Conservation (phyloP, 1,139 yeast species). For the Hemisphaericaspora lyxosophila region DNA sequence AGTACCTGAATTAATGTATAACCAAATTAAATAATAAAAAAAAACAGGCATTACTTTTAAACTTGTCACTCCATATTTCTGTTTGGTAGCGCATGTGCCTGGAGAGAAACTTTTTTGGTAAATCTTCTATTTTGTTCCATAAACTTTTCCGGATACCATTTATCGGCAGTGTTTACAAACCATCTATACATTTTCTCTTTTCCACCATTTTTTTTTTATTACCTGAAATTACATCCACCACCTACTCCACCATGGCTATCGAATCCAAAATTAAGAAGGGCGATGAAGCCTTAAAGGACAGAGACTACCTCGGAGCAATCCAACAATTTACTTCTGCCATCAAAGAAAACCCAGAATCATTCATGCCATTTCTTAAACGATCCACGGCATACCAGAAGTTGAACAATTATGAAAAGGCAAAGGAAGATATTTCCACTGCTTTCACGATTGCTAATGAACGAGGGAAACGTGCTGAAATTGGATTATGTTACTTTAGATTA, state of each 20-base stretch:
- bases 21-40: no score
- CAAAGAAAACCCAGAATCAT: slow-evolving; percentile 46
- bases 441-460: slow-evolving; percentile 50
- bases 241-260: slow-evolving; percentile 33
- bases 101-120: no score
- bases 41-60: no score
- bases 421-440: slow-evolving; percentile 56
- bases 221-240: not conserved
- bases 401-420: slow-evolving; percentile 49
- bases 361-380: slow-evolving; percentile 52
- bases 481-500: slow-evolving; percentile 58
- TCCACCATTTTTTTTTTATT: no score
- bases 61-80: no score
- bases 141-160: no score
- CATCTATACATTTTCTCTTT: no score
- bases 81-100: no score
- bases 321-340: slow-evolving; percentile 31
- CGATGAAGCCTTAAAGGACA: slow-evolving; percentile 27
- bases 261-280: slow-evolving; percentile 39
- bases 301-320: slow-evolving; percentile 41
- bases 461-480: slow-evolving; percentile 55
- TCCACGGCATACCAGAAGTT: slow-evolving; percentile 58
- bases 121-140: no score
- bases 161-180: no score
- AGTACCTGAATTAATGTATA: no score